Conservation (phyloP, 2,329 filamentous ascomycete genomes). For the Cladosporium sp. region DNA sequence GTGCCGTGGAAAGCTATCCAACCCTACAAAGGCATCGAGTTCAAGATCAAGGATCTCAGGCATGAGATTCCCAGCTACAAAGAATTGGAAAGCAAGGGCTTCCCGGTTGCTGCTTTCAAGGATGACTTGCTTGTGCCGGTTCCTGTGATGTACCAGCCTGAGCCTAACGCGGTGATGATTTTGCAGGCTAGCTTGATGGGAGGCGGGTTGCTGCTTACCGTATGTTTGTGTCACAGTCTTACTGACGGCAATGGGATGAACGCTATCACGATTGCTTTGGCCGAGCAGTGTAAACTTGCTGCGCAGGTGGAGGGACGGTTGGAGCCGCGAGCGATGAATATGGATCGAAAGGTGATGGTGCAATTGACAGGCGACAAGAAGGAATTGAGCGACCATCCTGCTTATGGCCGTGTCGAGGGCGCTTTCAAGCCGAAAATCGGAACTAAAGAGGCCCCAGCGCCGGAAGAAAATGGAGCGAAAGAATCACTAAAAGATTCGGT, state of each 20-base stretch:
- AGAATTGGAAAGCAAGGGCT: conserved; percentile 23
- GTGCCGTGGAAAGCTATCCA: conserved; percentile 26
- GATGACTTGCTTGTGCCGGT: conserved; percentile 28
- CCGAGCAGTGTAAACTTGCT: conserved; percentile 26
- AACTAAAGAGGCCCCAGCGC: neutral
- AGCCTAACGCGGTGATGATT: conserved; percentile 25
- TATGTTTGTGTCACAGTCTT: conserved; percentile 29
- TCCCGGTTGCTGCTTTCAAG: conserved; percentile 27
- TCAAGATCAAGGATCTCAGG: conserved; percentile 26
- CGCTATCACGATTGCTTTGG: conserved; percentile 27
- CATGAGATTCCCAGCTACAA: conserved; percentile 22
- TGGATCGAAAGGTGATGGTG: conserved; percentile 23
- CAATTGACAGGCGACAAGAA: conserved; percentile 23
- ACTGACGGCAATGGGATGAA: conserved; percentile 31
- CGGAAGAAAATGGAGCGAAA: neutral
- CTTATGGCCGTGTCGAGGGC: conserved; percentile 20
- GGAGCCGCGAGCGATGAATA: conserved; percentile 23
- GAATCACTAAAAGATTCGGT: neutral
- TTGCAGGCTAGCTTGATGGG: conserved; percentile 28
- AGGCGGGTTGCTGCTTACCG: conserved; percentile 27
- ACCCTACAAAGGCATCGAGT: conserved; percentile 24
- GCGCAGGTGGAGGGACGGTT: conserved; percentile 23
- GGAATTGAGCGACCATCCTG: conserved; percentile 26
- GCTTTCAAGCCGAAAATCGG: conserved; percentile 22
- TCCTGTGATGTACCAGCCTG: conserved; percentile 24